Base-by-base conservation (phyloP, 2,329 filamentous ascomycete species). In the Chrysoporthe cubensis region DNA sequence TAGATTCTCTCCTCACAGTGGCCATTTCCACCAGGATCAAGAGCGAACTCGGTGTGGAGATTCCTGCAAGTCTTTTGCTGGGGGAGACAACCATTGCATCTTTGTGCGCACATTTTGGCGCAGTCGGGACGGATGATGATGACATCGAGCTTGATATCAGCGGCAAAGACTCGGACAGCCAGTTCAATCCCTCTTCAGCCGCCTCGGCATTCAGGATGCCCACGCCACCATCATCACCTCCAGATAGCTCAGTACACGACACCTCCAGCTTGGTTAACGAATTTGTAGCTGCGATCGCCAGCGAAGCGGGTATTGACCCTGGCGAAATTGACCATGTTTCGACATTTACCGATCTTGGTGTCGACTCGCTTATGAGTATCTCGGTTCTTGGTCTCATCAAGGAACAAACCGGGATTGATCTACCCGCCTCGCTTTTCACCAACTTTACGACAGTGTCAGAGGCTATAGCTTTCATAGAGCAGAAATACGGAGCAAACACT, bases 281-380 rank as follows among this genome's bases (percentile, higher is more conserved):
- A 26, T 26, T 26, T 21, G 3, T 26, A 11, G 48, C n/a, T 11
- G 64, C 54, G 37, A 62, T 50, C 5, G 50, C 52, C 14, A 64
- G 66, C 5, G 62, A 65, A 44, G 62, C 54, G 14, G 63, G 64
- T 26, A 40, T 48, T 11, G 56, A 37, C 4, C 64, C 50, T 26
- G 42, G 78, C 75, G 26, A 74, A 74, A 62, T 79, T 71, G 44
- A 73, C 73, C 62, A 78, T 80, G 8, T 32, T 26, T 54, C 56
- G 26, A 21, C 26, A 9, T 48, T 62, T 37, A n/a, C 21, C 9
- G 67, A 73, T 3, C 65, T 74, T 21, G 73, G 72, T 1, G 64
- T 74, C 11, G 73, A 73, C 42, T 74, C 71, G 3, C 71, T 74
- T 42, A 69, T 73, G 66, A 69, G 69, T 43, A 71, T 74, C 21